Evolutionary conservation across 139 green algal genomes (phyloP), one percentile per base, ranked within the genome.

Genomic region (Pseudopediastrum boryanum): DNA sequence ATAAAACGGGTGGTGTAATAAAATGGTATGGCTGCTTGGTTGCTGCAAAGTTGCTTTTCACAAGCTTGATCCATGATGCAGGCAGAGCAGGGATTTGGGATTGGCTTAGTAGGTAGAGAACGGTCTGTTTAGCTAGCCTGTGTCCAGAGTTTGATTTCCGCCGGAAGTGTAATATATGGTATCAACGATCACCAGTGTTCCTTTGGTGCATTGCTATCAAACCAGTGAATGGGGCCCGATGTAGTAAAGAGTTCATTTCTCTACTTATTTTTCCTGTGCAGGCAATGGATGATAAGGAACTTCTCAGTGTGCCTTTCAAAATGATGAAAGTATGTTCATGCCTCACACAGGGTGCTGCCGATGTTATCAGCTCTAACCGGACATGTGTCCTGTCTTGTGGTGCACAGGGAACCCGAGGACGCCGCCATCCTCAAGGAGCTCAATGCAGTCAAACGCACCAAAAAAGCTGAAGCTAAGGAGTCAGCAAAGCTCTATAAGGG

Each of bases 401-500:
- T 51, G 27, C 25, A 46, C 71, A 87, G 82, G 48, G 77, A 74
- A 16, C 78, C 77, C 27, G 56, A 71, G 16, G 85, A 87, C 77
- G 31, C 33, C 12, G 42, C 61, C 5, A 65, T 88, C 4, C 75
- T 67, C 12, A 31, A 56, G 4, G 86, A 91, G 81, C 48, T 89
- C 35, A 23, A 54, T 19, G 38, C 58, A 19, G 31, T 88, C 35
- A 59, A 61, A 42, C 63, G 48, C 5, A 50, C 63, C 2, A 23
- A 77, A 35, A 86, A 84, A 68, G 44, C 77, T 41, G 81, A 91
- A 77, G 42, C 64, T 2, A 27, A 68, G 19, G 84, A 78, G 19
- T 4, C 74, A 58, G 74, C 59, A 31, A 52, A 77, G 0, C 75
- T 91, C 2, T 91, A 81, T 77, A 85, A 79, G 63, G 82, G 79